Evolutionary conservation across 768 basidiomycete genomes (phyloP), one percentile per base, ranked within the genome.

Genomic region (Dentipellis sp.): DNA sequence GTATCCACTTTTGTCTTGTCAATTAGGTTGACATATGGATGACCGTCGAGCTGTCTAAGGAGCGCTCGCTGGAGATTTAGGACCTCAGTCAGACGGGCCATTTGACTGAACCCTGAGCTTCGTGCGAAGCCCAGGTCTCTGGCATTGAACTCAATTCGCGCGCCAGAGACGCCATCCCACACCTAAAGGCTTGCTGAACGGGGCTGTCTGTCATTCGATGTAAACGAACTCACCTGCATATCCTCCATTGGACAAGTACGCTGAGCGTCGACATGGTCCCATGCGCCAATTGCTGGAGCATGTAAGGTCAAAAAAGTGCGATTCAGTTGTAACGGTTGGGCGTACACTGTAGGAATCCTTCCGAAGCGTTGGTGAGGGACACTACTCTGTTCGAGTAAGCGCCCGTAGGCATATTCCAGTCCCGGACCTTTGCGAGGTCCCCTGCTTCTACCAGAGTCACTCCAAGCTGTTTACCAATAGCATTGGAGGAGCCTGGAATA

Each of bases 51-150:
- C 63, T 81, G 80, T 1, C 75, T 75, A 12, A 98, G 76, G 36
- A 94, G 80, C 1, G 81, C 93, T 1, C 86, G 81, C 70, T 98
- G 97, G 1, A 99, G 76, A 65, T 98, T 98, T 47, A 93, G 74
- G 64, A 94, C 97, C 70, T 99, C 97, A 0, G 86, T 92, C 64
- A 98, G 73, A 21, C 82, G 83, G 14, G 93, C 84, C 87, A 98
- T 91, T 68, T 75, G 74, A 29, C 58, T 58, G 6, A 64, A 67
- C 21, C 68, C 64, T 1, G 57, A 34, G 34, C 35, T 53, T 69
- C 57, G 17, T 68, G 52, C 22, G 38, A 60, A 23, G 29, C 57
- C 71, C 19, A 81, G 56, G 19, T 83, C 79, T 1, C 78, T 71
- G 0, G 86, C 75, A 40, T 77, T 74, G 64, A 94, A 94, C 7